A percentile compares a stretch with the other conserved stretches of the same genome.
Evolutionary conservation across 1,284 basidiomycete species (phyloP).

Genomic region (Fomitopsis pinicola): DNA sequence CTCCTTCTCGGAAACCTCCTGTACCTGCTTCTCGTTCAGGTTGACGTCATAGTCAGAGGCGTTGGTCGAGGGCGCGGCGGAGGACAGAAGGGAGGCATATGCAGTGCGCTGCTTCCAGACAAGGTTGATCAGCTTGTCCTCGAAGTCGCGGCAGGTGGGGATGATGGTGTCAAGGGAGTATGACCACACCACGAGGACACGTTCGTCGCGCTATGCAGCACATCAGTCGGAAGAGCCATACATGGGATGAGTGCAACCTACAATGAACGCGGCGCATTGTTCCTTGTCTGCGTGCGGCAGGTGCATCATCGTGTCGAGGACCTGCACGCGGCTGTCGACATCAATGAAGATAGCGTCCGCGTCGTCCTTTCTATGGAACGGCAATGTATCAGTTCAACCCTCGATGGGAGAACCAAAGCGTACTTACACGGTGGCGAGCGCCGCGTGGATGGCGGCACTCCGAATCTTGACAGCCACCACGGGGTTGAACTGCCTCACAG

Average conservation of each 20-base stretch:
- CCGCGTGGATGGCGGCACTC: slow-evolving; percentile 77
- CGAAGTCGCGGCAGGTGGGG: slow-evolving; percentile 59
- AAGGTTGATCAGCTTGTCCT: slow-evolving; percentile 76
- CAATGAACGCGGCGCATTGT: slow-evolving; percentile 82
- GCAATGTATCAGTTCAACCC: background rate
- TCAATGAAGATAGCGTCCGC: slow-evolving; percentile 54
- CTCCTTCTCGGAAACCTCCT: slow-evolving; percentile 17
- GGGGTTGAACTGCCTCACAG: slow-evolving; percentile 68
- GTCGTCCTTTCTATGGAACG: slow-evolving; percentile 41
- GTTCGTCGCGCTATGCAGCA: slow-evolving; percentile 57
- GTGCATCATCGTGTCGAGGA: slow-evolving; percentile 56
- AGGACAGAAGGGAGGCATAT: slow-evolving; percentile 32
- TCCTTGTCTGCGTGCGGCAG: slow-evolving; percentile 74
- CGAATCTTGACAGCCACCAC: slow-evolving; percentile 79
- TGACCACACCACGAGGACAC: slow-evolving; percentile 73
- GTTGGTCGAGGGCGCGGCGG: slow-evolving; percentile 33
- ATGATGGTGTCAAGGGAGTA: slow-evolving; percentile 72
- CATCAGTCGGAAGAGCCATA: slow-evolving; percentile 1
- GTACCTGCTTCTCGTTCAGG: slow-evolving; percentile 35
- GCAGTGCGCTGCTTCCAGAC: slow-evolving; percentile 63
- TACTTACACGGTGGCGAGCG: slow-evolving; percentile 63
- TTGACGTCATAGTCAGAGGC: slow-evolving; percentile 44
- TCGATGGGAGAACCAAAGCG: background rate
- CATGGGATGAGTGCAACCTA: slow-evolving; percentile 25
- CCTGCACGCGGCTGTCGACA: slow-evolving; percentile 56